phyloP scores from a whole-genome alignment of 1,139 yeast species.

The Ogataea hybrid region DNA sequence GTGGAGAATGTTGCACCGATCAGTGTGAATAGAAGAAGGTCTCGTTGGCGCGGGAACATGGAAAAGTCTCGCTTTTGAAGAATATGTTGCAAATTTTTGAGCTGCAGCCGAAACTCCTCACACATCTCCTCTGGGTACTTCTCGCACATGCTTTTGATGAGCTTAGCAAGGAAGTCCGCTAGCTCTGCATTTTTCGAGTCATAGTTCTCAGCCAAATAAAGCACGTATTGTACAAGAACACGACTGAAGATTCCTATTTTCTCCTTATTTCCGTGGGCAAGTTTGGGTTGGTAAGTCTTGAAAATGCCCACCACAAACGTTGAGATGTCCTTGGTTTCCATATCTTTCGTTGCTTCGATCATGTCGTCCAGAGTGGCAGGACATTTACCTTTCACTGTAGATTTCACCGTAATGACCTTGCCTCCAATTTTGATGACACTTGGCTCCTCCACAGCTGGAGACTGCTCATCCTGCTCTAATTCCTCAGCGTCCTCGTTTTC shows the following conservation, averaged over 20 bases:
- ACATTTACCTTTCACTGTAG: constrained; percentile 37
- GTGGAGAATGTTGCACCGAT: constrained; percentile 84
- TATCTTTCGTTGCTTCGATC: constrained; percentile 35
- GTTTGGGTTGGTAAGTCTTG: constrained; percentile 66
- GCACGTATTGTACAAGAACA: constrained; percentile 61
- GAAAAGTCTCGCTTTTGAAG: constrained; percentile 31
- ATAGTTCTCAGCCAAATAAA: constrained; percentile 43
- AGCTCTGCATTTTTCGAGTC: constrained; percentile 40
- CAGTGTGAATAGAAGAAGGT: constrained; percentile 64
- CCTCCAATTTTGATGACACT: constrained; percentile 32
- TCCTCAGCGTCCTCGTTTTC: constrained; percentile 24
- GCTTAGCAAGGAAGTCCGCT: constrained; percentile 36
- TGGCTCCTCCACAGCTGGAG: constrained; percentile 14
- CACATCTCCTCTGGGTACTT: constrained; percentile 65
- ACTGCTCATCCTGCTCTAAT: constrained; percentile 13
- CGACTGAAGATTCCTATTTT: constrained; percentile 64
- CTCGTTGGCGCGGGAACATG: constrained; percentile 42
- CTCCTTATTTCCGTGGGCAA: constrained; percentile 80
- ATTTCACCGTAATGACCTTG: constrained; percentile 25
- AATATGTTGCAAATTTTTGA: constrained; percentile 49
- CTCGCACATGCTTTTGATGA: constrained; percentile 59
- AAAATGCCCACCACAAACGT: constrained; percentile 54
- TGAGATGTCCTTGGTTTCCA: constrained; percentile 45
- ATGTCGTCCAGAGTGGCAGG: constrained; percentile 62
- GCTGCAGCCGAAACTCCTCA: constrained; percentile 47